A percentile compares a stretch with the other conserved stretches of the same genome.
phyloP scores from a whole-genome alignment of 2,329 filamentous ascomycete genomes.

The Endoconidiophora laricicola region DNA sequence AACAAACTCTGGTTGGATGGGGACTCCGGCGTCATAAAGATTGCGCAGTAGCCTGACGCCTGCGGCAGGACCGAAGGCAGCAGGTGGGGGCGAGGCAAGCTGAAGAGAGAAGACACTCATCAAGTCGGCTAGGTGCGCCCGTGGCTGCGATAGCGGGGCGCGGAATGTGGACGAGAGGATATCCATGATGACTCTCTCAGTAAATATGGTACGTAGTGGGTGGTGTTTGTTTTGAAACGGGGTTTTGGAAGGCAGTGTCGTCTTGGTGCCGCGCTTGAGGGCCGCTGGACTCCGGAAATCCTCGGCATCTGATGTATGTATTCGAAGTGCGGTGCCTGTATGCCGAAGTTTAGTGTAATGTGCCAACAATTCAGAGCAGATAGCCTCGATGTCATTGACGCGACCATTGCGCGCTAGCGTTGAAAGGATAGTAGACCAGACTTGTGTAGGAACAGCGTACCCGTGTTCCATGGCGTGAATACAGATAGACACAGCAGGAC shows the following conservation, averaged over 20 bases:
- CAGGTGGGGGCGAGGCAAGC: background rate
- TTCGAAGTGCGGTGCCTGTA: background rate
- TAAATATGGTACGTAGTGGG: slow-evolving; percentile 10
- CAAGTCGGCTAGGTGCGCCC: background rate
- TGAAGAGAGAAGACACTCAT: background rate
- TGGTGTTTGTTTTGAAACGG: slow-evolving; percentile 8
- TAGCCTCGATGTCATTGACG: background rate
- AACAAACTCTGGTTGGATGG: slow-evolving; percentile 4
- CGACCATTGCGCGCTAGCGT: slow-evolving; percentile 1
- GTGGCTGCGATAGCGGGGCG: slow-evolving; percentile 4
- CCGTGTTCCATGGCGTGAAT: slow-evolving; percentile 6
- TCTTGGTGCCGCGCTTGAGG: background rate
- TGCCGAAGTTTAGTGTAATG: slow-evolving; percentile 1
- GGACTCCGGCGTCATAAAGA: slow-evolving; percentile 2
- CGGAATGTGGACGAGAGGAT: slow-evolving; percentile 7
- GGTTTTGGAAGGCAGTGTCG: slow-evolving; percentile 1
- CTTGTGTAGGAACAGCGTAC: slow-evolving; percentile 2
- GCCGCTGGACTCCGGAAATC: slow-evolving; percentile 1
- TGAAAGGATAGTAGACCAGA: slow-evolving; percentile 6
- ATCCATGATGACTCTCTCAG: slow-evolving; percentile 9
- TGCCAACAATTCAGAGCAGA: background rate
- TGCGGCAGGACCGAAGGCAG: slow-evolving; percentile 8
- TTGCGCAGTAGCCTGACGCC: slow-evolving; percentile 9
- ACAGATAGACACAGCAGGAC: slow-evolving; percentile 3
- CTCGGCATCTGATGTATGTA: slow-evolving; percentile 9